Percentiles rank a stretch among this genome's conserved stretches.
phyloP scores from a whole-genome alignment of 1,284 basidiomycete species.

The Pseudozyma pruni region DNA sequence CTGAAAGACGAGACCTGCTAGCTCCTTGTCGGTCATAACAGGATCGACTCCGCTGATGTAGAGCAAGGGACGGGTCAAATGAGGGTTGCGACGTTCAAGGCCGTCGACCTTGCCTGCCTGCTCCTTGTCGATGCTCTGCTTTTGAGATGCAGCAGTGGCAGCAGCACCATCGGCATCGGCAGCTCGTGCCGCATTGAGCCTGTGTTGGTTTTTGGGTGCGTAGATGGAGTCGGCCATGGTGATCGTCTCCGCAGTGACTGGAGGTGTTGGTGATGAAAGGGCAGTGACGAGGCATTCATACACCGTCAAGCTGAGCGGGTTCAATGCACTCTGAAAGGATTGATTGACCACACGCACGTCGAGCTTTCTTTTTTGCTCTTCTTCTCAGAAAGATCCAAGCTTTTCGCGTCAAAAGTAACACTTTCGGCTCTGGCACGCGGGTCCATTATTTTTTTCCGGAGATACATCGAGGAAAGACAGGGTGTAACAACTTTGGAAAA shows the following conservation, averaged over 20 bases:
- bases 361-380: constrained; percentile 12
- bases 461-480: too few relatives aligned
- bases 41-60: constrained; percentile 52
- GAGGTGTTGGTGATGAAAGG: too few relatives aligned
- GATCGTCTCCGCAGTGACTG: background rate
- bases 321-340: too few relatives aligned
- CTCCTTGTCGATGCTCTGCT: constrained; percentile 4
- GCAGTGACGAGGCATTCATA: too few relatives aligned
- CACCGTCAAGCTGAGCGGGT: too few relatives aligned
- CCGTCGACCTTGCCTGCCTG: constrained; percentile 5
- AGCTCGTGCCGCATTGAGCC: constrained; percentile 35
- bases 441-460: too few relatives aligned
- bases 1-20: constrained; percentile 50
- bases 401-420: constrained; percentile 16
- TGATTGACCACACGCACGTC: constrained; percentile 10
- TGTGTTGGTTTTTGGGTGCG: constrained; percentile 48
- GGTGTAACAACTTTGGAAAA: too few relatives aligned
- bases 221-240: constrained; percentile 58
- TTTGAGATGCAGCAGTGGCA: background rate
- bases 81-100: constrained; percentile 38
- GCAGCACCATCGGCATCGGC: constrained; percentile 8
- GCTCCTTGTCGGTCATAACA: constrained; percentile 50
- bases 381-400: constrained; percentile 28
- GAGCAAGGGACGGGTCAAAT: constrained; percentile 49
- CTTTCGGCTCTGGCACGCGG: background rate